Conservation (phyloP, 1,139 yeast species). For the Geotrichum candidum region DNA sequence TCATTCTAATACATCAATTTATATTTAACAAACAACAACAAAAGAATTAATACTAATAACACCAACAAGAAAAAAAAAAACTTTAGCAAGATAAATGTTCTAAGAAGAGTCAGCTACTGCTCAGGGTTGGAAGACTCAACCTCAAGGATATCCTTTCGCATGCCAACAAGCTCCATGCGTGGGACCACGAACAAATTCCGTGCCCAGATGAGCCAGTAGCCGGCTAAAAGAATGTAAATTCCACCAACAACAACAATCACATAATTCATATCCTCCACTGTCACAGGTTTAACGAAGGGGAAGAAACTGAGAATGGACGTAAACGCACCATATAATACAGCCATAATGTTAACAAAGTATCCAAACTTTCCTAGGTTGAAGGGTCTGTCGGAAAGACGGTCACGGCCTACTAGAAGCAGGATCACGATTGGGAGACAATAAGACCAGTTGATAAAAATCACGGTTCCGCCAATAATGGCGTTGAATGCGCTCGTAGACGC, state of each 20-base stretch:
- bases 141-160: not conserved
- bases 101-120: not conserved
- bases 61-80: not conserved
- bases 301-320: constrained; percentile 59
- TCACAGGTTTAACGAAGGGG: constrained; percentile 66
- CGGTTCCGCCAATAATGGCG: constrained; percentile 80
- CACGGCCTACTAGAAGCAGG: constrained; percentile 50
- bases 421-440: constrained; percentile 69
- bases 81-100: not conserved
- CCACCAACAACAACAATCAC: constrained; percentile 46
- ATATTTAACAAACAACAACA: not conserved
- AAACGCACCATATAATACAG: constrained; percentile 56
- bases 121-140: not conserved
- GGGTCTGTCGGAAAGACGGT: constrained; percentile 62
- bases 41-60: not conserved
- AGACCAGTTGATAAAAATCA: constrained; percentile 65
- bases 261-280: constrained; percentile 62
- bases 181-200: constrained; percentile 15
- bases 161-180: not conserved
- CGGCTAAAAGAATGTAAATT: constrained; percentile 14
- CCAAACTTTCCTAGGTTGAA: constrained; percentile 62
- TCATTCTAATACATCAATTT: not conserved
- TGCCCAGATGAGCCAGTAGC: constrained; percentile 18
- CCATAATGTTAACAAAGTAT: constrained; percentile 50
- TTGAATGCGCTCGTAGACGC: constrained; percentile 70